Evolutionary conservation across 2,329 filamentous ascomycete species (phyloP), one percentile per base, ranked within the genome.

Genomic region (Aureobasidium subglaciale): DNA sequence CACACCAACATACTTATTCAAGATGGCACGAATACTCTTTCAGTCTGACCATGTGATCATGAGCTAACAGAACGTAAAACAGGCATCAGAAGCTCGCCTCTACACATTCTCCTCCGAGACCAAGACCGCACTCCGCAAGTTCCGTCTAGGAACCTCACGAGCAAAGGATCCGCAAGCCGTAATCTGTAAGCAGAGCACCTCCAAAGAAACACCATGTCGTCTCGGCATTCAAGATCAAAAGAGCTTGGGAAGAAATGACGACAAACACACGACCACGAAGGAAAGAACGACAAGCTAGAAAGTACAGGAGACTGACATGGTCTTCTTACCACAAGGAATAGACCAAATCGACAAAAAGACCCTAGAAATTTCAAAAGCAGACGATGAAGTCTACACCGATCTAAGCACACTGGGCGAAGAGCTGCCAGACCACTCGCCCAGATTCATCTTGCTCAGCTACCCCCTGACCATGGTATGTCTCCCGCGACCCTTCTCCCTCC

Each of bases 61-160:
- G 13, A 24, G 22, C 27, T 27, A 30, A 43, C 18, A 16, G 2
- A 15, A n/a, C 3, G 4, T 13, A 7, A 5, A 4, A 24, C 62
- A 77, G 73, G 70, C 84, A 65, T 95, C 91, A 68, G 91, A 96
- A 78, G 85, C 90, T 59, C 81, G 90, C 64, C 81, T 97, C 60
- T 97, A 96, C 76, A 89, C 88, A 58, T 95, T 97, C 81, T 95
- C 90, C 29, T 82, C 84, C 61, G 89, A 93, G 74, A 96, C 90
- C 42, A 93, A 87, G 73, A 85, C 90, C 62, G 86, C 91, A 67
- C 82, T 99, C 62, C 87, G 89, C 71, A 97, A 96, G 74, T 99
- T 99, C 76, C 88, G 93, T 49, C 80, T 99, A 25, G 84, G 86
- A 24, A 97, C 93, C 2, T 96, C 91, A 30, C 80, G 93, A 62